Base-by-base conservation (phyloP, 169 alveolate genomes). In the Plasmodium adleri region DNA sequence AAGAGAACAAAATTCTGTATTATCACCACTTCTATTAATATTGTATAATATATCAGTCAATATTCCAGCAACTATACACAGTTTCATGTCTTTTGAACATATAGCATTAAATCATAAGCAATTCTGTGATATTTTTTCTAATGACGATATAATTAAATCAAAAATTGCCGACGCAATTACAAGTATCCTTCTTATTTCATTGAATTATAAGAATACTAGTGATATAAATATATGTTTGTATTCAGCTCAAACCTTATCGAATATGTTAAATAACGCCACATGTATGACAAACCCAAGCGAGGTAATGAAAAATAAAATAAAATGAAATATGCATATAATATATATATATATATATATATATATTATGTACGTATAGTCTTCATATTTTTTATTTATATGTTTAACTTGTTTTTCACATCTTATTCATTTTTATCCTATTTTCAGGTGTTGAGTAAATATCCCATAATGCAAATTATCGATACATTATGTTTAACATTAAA, bases 1-100 rank as follows among this genome's bases (percentile, higher is more conserved):
- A 28, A 83, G 91, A 67, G 91, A 83, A 68, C 91, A 83, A 15
- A 83, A 83, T 60, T 68, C 91, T 7, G 85, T 83, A 8, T 47
- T 83, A 68, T 83, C 91, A 1, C 91, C 91, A 15, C 47, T 83
- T 5, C 22, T 83, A 45, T 39, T 83, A 45, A 83, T 83, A 43
- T 13, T 70, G 1, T 83, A 68, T 56, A 83, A 83, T n/a, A 83
- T 83, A 68, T 67, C 91, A 6, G 24, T 83, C 8, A 83, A 83
- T 24, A 83, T 83, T n/a, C 91, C 91, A 1, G 32, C 80, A 22
- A 24, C 85, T 1, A 54, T 83, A 10, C 91, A 83, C 8, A 70
- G 70, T 83, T 83, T 83, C 58, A 63, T 83, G 20, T 67, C 91
- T 6, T 45, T 56, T 28, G 85, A 83, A 39, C 28, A 67, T 58